Evolutionary conservation across 371 early-diverging fungal genomes (phyloP), one percentile per base, ranked within the genome.

Genomic region (Funneliformis caledonium): DNA sequence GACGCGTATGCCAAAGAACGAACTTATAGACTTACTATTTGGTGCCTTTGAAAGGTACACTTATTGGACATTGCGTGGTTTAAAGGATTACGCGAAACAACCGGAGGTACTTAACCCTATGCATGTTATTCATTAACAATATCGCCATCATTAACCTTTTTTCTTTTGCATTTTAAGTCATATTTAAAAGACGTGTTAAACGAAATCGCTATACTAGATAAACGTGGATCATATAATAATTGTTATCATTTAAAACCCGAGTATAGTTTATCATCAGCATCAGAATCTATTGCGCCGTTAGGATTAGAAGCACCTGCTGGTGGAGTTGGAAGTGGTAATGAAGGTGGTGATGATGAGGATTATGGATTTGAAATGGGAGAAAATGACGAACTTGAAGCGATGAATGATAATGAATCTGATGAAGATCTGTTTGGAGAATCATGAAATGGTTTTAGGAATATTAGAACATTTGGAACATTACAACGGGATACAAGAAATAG

Each of bases 241-340:
- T 91, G 88, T 73, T 98, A 96, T 84, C 92, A 94, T 80, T 85
- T 98, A 73, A 96, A 95, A 84, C 91, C 95, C 7, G 97, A 97
- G 83, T 97, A 86, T 76, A 78, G 69, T 19, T 43, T 14, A 14
- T 69, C 47, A 43, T 16, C 45, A 0, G 69, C 37, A n/a, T n/a
- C 69, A 42, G 45, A 43, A 69, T 69, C 45, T 19, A 43, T 69
- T 7, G 69, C 69, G 2, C 69, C 69, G 2, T 43, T n/a, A 10
- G 69, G 69, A n/a, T 33, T 69, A 43, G 69, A 69, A 43, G 69
- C 43, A 6, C n/a, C 69, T 19, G n/a, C n/a, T 19, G 10, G 26
- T 1, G 69, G 43, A 43, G 22, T 6, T 43, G 45, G n/a, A n/a
- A n/a, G n/a, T 5, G 42, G 42, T 2, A 69, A 43, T 43, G 69